phyloP scores from a whole-genome alignment of 768 basidiomycete genomes.

The Daedalea quercina region DNA sequence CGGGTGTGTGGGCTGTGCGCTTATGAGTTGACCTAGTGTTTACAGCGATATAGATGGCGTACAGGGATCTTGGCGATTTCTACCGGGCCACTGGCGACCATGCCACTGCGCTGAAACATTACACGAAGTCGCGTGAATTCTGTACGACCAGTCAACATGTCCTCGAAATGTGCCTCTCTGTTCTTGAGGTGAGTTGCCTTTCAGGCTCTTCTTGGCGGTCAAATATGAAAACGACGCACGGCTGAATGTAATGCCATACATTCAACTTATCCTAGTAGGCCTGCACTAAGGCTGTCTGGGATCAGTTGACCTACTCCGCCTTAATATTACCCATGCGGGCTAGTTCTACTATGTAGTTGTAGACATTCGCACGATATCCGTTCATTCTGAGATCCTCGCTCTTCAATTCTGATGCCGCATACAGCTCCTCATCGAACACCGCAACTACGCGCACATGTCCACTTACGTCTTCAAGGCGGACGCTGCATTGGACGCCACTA shows the following conservation, averaged over 20 bases:
- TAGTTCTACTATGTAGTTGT: no score
- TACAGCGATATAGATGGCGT: conserved; percentile 62
- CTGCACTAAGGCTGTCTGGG: no score
- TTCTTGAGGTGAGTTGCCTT: conserved; percentile 54
- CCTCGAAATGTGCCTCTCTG: conserved; percentile 86
- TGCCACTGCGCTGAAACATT: conserved; percentile 65
- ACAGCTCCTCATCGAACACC: conserved; percentile 80
- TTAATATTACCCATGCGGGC: no score
- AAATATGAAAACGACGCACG: no score
- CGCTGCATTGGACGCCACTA: conserved; percentile 61
- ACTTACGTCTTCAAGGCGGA: conserved; percentile 98
- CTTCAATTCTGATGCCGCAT: neutral
- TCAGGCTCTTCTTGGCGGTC: neutral
- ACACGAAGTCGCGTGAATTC: conserved; percentile 89
- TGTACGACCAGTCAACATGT: conserved; percentile 88
- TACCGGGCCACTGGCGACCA: conserved; percentile 71
- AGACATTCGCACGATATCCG: no score
- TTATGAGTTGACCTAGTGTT: neutral
- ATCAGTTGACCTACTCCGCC: no score
- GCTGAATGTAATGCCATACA: no score
- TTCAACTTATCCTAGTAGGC: no score
- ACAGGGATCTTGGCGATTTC: conserved; percentile 82
- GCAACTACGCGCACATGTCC: conserved; percentile 78
- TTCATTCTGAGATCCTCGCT: no score
- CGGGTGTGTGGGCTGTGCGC: conserved; percentile 44